phyloP scores from a whole-genome alignment of 768 basidiomycete species.

The Boletus bicolor region DNA sequence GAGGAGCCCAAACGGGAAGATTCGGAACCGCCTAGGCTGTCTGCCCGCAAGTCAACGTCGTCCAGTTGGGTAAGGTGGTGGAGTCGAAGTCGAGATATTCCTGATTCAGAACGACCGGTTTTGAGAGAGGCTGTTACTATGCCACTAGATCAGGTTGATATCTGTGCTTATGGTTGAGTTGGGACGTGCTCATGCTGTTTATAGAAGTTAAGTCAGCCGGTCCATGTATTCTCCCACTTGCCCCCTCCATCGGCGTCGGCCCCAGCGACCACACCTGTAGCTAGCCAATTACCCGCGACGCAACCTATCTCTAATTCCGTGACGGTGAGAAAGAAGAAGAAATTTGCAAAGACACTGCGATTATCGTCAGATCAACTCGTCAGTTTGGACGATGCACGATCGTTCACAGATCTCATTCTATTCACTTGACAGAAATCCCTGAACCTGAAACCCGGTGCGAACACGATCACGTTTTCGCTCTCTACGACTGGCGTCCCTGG shows the following conservation, averaged over 20 bases:
- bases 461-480: slow-evolving; percentile 90
- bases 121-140: slow-evolving; percentile 25
- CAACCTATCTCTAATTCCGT: slow-evolving; percentile 25
- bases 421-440: slow-evolving; percentile 65
- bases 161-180: not conserved
- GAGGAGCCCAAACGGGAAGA: slow-evolving; percentile 34
- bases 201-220: slow-evolving; percentile 13
- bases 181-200: slow-evolving; percentile 1
- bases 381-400: slow-evolving; percentile 22
- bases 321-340: slow-evolving; percentile 35
- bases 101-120: slow-evolving; percentile 18
- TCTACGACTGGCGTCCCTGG: slow-evolving; percentile 77
- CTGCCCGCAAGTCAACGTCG: slow-evolving; percentile 45
- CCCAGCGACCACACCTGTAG: slow-evolving; percentile 44
- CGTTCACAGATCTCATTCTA: not conserved
- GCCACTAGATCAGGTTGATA: slow-evolving; percentile 23
- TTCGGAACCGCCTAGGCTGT: slow-evolving; percentile 37
- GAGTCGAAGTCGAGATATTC: slow-evolving; percentile 55
- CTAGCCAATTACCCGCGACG: slow-evolving; percentile 21
- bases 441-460: slow-evolving; percentile 80
- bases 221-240: not conserved
- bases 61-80: slow-evolving; percentile 86
- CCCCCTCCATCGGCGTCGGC: slow-evolving; percentile 39
- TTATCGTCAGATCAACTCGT: slow-evolving; percentile 94
- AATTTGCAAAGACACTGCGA: slow-evolving; percentile 88